Percentiles rank a stretch among this genome's conserved stretches.
These are phyloP conservation scores for Powellomyces hirtus DNA, from an alignment of 192 early-diverging fungal species.

Conservation along the genomic window DNA sequence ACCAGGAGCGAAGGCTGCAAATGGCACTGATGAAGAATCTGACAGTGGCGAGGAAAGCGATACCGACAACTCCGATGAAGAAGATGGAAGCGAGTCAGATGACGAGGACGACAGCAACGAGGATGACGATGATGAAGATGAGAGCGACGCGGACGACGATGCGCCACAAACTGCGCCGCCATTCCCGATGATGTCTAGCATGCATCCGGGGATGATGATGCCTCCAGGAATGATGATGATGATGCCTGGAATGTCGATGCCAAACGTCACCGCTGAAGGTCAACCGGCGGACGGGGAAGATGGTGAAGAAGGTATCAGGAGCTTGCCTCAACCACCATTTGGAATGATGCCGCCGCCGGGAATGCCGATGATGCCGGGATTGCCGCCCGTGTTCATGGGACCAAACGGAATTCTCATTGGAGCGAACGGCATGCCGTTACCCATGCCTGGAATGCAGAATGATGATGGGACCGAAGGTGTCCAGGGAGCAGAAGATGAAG, in stretches of 20 bases:
- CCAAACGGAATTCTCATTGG: constrained; percentile 26
- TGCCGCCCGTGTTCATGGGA: constrained; percentile 21
- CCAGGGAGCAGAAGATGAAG: neutral
- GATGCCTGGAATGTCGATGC: neutral
- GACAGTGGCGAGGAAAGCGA: constrained; percentile 3
- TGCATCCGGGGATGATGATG: constrained; percentile 3
- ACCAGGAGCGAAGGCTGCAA: neutral
- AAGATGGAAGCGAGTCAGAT: neutral
- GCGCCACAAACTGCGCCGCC: too few relatives aligned
- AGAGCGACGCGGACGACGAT: neutral
- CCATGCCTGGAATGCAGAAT: constrained; percentile 1
- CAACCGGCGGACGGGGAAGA: neutral
- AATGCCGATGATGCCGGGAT: neutral
- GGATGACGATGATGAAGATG: constrained; percentile 1
- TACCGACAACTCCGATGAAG: neutral
- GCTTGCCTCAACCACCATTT: neutral
- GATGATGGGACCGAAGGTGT: neutral
- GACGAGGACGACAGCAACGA: constrained; percentile 1
- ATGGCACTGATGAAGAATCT: neutral
- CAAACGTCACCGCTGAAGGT: neutral
- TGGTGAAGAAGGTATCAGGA: neutral
- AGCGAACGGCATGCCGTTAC: constrained; percentile 24
- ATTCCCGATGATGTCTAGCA: neutral
- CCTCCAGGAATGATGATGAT: neutral
- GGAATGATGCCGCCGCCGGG: constrained; percentile 18